Base-by-base conservation (phyloP, 106 monocot genomes). In the Dioscorea alata region DNA sequence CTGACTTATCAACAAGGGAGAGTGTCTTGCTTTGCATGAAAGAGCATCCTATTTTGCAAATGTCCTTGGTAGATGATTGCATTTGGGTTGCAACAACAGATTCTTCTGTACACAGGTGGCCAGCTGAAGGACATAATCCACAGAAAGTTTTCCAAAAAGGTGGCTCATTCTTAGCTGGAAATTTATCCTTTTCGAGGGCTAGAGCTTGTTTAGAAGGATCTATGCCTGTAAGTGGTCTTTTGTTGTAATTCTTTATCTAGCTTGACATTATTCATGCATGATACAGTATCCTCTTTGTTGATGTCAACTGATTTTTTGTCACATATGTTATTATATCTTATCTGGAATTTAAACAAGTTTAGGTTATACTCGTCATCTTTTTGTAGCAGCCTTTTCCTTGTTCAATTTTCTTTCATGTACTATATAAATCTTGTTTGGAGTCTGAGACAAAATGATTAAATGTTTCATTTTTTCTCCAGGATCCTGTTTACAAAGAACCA, bases 1-100 rank as follows among this genome's bases (percentile, higher is more conserved):
- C 97, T 66, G 97, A 99, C 72, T 80, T 99, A 70, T 64, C 80
- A 48, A 99, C 87, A 49, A 80, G 97, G 79, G 92, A 99, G 69
- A 92, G 89, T 63, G 49, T 90, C 61, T 70, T 99, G 65, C 79
- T 99, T 67, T 99, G 89, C 82, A 83, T 78, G 50, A 84, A 93
- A 65, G 97, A 92, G 23, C 83, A 93, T 17, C 92, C 97, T 9
- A 73, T 99, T 75, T 59, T 99, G 16, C 89, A 78, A 59, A 59
- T 99, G 69, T 84, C 92, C 57, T 77, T 93, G 74, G 80, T 93
- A 79, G 90, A 99, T 66, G 89, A 99, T 68, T 81, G 79, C 17
- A 89, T 93, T 63, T 99, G 97, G 89, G 85, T 92, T 64, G 97
- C 97, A 71, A 93, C 90, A 23, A 92, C 97, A 71, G 87, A 92